phyloP scores from a whole-genome alignment of 129 eudicot genomes.

The Heracleum sosnowskyi region DNA sequence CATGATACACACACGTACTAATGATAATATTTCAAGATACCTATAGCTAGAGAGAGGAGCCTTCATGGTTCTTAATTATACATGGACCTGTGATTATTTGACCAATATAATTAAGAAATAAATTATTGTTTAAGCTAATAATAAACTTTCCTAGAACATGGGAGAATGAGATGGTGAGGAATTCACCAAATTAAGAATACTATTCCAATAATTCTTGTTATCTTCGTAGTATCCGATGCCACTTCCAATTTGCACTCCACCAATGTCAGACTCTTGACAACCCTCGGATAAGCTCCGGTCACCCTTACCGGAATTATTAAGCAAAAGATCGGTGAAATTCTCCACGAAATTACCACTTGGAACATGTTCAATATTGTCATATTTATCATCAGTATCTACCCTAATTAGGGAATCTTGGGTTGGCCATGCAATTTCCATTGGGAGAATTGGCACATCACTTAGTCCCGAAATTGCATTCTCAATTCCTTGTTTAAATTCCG shows the following conservation, averaged over 20 bases:
- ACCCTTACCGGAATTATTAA: slow-evolving; percentile 21
- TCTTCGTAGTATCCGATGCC: slow-evolving; percentile 28
- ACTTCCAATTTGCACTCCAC: slow-evolving; percentile 13
- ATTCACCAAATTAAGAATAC: slow-evolving; percentile 52
- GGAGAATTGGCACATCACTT: slow-evolving; percentile 26
- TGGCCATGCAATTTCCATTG: slow-evolving; percentile 26
- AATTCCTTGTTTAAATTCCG: slow-evolving; percentile 24
- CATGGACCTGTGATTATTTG: not conserved
- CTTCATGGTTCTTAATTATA: not conserved
- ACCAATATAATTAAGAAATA: not conserved
- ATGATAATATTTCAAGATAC: not conserved
- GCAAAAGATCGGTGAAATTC: slow-evolving; percentile 66
- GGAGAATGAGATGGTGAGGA: slow-evolving; percentile 55
- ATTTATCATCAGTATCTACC: not conserved
- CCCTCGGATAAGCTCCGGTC: slow-evolving; percentile 23
- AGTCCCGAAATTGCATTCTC: slow-evolving; percentile 25
- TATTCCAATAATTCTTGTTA: slow-evolving; percentile 69
- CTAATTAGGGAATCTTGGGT: slow-evolving; percentile 18
- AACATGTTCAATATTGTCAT: slow-evolving; percentile 19
- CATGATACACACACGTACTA: not conserved
- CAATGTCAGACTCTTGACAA: slow-evolving; percentile 25
- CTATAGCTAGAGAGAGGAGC: not conserved
- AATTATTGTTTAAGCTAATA: not conserved
- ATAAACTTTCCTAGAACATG: slow-evolving; percentile 27
- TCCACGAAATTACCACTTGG: slow-evolving; percentile 45